phyloP scores from a whole-genome alignment of 2,329 filamentous ascomycete genomes.

The Aurifilum marmelostoma region DNA sequence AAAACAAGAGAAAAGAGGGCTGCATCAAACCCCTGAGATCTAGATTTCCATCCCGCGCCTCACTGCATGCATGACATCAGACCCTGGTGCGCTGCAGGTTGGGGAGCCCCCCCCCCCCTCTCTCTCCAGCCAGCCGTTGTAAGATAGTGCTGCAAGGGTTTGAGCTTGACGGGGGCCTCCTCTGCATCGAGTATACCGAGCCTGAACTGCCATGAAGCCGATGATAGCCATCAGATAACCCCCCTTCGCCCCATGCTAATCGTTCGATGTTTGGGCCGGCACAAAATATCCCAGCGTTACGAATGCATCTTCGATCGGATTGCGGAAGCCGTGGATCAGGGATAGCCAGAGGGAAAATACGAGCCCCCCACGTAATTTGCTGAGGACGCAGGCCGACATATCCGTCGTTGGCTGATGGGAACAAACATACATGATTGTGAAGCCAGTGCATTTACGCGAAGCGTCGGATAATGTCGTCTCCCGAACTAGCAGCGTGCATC shows the following conservation, averaged over 20 bases:
- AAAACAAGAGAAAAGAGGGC: not conserved
- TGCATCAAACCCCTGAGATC: slow-evolving; percentile 26
- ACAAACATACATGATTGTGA: not conserved
- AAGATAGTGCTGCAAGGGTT: not conserved
- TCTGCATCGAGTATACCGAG: slow-evolving; percentile 8
- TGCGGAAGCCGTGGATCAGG: not conserved
- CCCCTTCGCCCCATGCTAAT: not conserved
- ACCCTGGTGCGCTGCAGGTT: slow-evolving; percentile 19
- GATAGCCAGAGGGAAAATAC: not conserved
- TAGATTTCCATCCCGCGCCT: slow-evolving; percentile 18
- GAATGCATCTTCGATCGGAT: not conserved
- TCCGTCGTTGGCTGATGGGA: not conserved
- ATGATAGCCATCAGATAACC: slow-evolving; percentile 8
- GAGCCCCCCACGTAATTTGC: slow-evolving; percentile 7
- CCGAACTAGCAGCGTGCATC: not conserved
- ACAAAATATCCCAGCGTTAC: not conserved
- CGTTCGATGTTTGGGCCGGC: not conserved
- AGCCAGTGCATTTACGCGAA: not conserved
- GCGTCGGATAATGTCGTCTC: not conserved
- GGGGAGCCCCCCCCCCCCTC: too few species aligned
- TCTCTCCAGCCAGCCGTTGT: not conserved
- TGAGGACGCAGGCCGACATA: not conserved
- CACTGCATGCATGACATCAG: slow-evolving; percentile 34
- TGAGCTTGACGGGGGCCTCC: not conserved
- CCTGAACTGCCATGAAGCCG: slow-evolving; percentile 8